Conservation (phyloP, 148 eudicot species). For the Polygonum aviculare region DNA sequence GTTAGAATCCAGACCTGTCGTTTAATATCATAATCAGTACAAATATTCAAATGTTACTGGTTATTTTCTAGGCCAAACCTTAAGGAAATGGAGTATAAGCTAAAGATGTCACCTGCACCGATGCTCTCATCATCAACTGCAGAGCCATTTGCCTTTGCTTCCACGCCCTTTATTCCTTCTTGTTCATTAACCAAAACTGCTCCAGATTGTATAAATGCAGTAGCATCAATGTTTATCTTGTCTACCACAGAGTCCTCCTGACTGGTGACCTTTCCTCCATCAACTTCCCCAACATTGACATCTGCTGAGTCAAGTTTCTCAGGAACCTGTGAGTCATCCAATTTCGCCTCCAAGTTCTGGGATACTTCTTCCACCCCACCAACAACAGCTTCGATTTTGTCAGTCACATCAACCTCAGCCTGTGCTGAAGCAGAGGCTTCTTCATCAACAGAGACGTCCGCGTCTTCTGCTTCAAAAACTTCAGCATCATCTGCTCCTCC, state of each 20-base stretch:
- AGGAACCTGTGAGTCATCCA: slow-evolving; percentile 4
- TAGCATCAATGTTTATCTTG: slow-evolving; percentile 27
- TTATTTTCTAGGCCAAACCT: slow-evolving; percentile 19
- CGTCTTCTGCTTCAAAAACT: not conserved
- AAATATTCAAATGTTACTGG: slow-evolving; percentile 4
- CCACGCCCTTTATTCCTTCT: not conserved
- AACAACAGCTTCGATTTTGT: slow-evolving; percentile 10
- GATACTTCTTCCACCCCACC: slow-evolving; percentile 17
- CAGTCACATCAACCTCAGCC: not conserved
- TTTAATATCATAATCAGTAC: not conserved
- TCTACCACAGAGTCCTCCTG: slow-evolving; percentile 40
- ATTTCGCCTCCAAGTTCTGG: slow-evolving; percentile 12
- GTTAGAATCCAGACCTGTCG: slow-evolving; percentile 13
- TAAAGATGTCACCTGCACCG: not conserved
- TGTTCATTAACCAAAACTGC: slow-evolving; percentile 28
- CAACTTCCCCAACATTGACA: slow-evolving; percentile 12
- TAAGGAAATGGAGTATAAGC: slow-evolving; percentile 13
- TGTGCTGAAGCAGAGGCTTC: not conserved
- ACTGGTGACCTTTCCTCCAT: slow-evolving; percentile 22
- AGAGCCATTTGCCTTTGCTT: slow-evolving; percentile 8
- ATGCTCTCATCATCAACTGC: not conserved
- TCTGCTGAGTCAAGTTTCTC: slow-evolving; percentile 14
- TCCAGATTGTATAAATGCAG: slow-evolving; percentile 28
- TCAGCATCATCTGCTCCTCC: not conserved
- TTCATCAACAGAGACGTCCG: not conserved